phyloP scores from a whole-genome alignment of 768 basidiomycete genomes.

The Lentinula sp. region DNA sequence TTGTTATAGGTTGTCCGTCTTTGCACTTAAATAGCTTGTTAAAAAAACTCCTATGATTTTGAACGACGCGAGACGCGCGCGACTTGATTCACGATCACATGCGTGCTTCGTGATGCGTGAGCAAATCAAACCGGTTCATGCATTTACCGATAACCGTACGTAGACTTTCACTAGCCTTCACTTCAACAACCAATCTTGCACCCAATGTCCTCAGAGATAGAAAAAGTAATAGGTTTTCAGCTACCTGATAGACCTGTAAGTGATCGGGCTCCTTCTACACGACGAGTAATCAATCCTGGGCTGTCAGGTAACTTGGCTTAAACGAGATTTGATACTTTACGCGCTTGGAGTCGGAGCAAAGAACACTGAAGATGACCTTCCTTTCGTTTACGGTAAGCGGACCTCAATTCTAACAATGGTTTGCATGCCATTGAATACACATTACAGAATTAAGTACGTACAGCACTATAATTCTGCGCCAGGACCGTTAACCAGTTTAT shows the following conservation, averaged over 20 bases:
- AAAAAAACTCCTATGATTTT: background rate
- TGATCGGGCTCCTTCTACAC: slow-evolving; percentile 1
- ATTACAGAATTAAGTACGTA: background rate
- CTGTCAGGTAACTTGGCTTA: slow-evolving; percentile 74
- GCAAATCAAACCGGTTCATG: background rate
- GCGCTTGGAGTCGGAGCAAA: slow-evolving; percentile 82
- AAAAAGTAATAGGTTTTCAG: slow-evolving; percentile 58
- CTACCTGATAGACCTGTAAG: slow-evolving; percentile 48
- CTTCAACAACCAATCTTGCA: background rate
- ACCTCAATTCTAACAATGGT: background rate
- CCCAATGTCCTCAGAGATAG: slow-evolving; percentile 50
- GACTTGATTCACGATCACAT: background rate
- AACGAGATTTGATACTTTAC: slow-evolving; percentile 76
- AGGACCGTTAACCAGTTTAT: background rate
- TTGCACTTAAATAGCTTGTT: too few species aligned
- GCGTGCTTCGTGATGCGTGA: background rate
- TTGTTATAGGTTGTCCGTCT: too few species aligned
- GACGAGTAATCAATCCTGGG: background rate
- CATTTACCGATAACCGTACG: background rate
- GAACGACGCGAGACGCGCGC: background rate
- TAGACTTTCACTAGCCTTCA: background rate
- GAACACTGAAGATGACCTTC: slow-evolving; percentile 40
- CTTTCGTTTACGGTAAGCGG: background rate
- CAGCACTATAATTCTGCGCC: background rate
- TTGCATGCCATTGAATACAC: background rate